Conservation (phyloP, 805 yeast species). For the Ogataea trehaloabstinens region DNA sequence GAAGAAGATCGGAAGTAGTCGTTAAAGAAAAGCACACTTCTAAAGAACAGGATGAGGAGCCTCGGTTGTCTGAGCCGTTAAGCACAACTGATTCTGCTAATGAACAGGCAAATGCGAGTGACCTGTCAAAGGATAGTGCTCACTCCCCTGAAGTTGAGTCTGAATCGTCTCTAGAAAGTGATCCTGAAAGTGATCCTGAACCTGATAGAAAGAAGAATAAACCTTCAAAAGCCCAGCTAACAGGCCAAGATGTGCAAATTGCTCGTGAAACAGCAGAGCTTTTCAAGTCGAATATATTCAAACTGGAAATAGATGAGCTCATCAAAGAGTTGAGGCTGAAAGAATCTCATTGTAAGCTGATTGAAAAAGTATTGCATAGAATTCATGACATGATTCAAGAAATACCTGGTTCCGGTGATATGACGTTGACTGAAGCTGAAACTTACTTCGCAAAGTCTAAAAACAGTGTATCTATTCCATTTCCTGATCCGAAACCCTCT, state of each 20-base stretch:
- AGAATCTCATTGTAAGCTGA: constrained; percentile 59
- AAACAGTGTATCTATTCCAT: constrained; percentile 67
- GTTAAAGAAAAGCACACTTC: no score
- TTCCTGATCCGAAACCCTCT: constrained; percentile 85
- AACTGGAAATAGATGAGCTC: constrained; percentile 89
- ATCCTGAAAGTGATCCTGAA: constrained; percentile 11
- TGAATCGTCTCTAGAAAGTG: constrained; percentile 15
- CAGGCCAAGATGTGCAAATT: constrained; percentile 82
- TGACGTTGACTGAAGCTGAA: constrained; percentile 60
- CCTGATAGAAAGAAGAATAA: constrained; percentile 12
- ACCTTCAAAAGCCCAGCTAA: constrained; percentile 29
- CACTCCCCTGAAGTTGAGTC: no score
- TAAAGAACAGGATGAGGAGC: no score
- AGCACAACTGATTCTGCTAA: no score
- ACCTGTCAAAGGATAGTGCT: no score
- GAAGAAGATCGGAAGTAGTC: no score
- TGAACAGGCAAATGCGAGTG: no score
- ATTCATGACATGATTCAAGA: constrained; percentile 65
- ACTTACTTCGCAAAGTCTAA: constrained; percentile 41
- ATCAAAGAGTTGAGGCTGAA: constrained; percentile 76
- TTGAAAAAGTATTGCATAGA: constrained; percentile 75
- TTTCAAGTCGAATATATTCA: constrained; percentile 93
- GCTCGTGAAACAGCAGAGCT: constrained; percentile 93
- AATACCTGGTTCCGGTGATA: constrained; percentile 54
- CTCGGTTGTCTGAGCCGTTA: no score